phyloP scores from a whole-genome alignment of 2,329 filamentous ascomycete genomes.

The Botrytis tulipae region DNA sequence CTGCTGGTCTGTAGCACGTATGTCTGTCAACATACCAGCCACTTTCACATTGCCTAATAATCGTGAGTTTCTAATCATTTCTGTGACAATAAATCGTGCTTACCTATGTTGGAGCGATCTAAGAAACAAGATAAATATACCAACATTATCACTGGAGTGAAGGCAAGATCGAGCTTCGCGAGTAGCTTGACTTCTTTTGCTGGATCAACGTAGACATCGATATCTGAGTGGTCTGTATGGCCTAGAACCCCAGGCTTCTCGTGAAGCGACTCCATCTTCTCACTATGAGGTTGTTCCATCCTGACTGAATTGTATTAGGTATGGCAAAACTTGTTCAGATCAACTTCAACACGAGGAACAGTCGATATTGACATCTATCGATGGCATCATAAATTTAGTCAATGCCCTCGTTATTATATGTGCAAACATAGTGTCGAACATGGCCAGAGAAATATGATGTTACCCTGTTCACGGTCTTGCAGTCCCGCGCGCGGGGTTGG shows the following conservation, averaged over 20 bases:
- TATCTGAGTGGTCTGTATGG: background rate
- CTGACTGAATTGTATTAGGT: background rate
- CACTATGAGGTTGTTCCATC: constrained; percentile 16
- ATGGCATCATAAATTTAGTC: background rate
- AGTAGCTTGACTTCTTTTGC: constrained; percentile 47
- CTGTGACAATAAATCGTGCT: background rate
- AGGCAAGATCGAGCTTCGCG: constrained; percentile 47
- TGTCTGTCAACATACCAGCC: constrained; percentile 28
- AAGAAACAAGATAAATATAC: constrained; percentile 55
- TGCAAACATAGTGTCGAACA: background rate
- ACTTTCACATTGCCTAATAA: constrained; percentile 43
- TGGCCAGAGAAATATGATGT: background rate
- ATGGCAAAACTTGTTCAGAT: background rate
- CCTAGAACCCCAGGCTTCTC: constrained; percentile 11
- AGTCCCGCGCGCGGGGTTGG: constrained; percentile 19
- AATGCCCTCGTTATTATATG: constrained; percentile 5
- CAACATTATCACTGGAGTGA: constrained; percentile 54
- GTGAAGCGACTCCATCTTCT: constrained; percentile 14
- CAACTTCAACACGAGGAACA: background rate
- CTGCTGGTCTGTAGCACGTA: constrained; percentile 24
- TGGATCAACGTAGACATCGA: constrained; percentile 41
- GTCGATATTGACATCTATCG: background rate
- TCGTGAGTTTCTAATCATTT: constrained; percentile 27
- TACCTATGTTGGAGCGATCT: constrained; percentile 51
- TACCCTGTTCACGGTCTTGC: constrained; percentile 16